Evolutionary conservation across 2,329 filamentous ascomycete genomes (phyloP).

Genomic region (Boeremia lycopersici): DNA sequence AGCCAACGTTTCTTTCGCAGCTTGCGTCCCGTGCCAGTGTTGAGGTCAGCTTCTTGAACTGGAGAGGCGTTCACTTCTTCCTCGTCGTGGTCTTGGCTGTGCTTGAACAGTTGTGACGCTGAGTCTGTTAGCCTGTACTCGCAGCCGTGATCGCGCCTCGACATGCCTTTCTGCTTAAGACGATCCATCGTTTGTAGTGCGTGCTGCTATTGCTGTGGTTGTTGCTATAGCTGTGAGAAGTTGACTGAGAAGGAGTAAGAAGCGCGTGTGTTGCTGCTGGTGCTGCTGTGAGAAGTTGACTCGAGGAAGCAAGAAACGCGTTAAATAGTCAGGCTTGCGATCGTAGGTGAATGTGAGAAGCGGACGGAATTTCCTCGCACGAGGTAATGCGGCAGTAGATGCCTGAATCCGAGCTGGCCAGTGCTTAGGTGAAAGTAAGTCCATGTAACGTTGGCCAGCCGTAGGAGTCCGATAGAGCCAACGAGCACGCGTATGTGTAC

Average conservation of each 20-base stretch:
- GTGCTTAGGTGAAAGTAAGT: not conserved
- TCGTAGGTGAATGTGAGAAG: not conserved
- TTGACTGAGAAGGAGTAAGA: too few relatives aligned
- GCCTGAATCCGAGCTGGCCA: not conserved
- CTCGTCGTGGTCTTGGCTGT: constrained; percentile 25
- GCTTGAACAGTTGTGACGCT: constrained; percentile 33
- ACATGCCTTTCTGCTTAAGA: constrained; percentile 27
- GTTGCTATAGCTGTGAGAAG: not conserved
- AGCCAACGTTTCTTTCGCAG: constrained; percentile 27
- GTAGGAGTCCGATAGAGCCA: too few relatives aligned
- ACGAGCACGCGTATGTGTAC: too few relatives aligned
- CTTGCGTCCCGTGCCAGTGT: constrained; percentile 22
- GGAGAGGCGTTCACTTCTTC: constrained; percentile 13
- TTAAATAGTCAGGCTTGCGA: too few relatives aligned
- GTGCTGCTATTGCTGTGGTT: not conserved
- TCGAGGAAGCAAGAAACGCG: too few relatives aligned
- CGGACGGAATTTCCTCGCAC: not conserved
- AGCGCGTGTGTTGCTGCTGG: too few relatives aligned
- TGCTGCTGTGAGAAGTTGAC: too few relatives aligned
- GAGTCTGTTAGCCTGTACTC: not conserved
- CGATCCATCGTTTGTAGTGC: constrained; percentile 20
- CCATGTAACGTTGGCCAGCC: too few relatives aligned
- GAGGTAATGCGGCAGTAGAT: too few relatives aligned
- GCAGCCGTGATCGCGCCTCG: not conserved
- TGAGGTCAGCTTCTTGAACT: constrained; percentile 9